A percentile compares a stretch with the other conserved stretches of the same genome.
Evolutionary conservation across 192 early-diverging fungal species (phyloP).

Genomic region (Coemansia sp.): DNA sequence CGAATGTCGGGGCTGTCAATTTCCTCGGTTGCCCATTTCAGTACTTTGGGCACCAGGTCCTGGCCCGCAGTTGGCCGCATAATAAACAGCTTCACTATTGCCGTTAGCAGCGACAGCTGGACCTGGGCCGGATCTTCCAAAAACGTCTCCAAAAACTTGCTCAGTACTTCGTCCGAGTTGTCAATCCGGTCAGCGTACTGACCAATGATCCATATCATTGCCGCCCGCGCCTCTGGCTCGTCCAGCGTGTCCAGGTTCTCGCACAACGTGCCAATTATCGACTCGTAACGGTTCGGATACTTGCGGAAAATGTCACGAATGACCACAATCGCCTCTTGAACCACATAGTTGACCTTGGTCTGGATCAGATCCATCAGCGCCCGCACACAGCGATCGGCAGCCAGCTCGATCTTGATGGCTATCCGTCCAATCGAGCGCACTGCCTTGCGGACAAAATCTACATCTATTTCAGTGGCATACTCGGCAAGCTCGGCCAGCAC

Average conservation of each 20-base stretch:
- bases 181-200: conserved; percentile 98
- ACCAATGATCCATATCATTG: conserved; percentile 99
- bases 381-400: conserved; percentile 84
- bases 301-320: conserved; percentile 98
- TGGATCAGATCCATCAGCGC: conserved; percentile 87
- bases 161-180: conserved; percentile 88
- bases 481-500: conserved; percentile 91
- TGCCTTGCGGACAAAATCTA: conserved; percentile 97
- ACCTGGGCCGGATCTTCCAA: conserved; percentile 88
- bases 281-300: conserved; percentile 96
- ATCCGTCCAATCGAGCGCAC: conserved; percentile 95
- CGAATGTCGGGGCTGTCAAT: conserved; percentile 96
- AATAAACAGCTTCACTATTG: conserved; percentile 94
- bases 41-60: conserved; percentile 87
- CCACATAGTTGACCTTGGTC: conserved; percentile 97
- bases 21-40: conserved; percentile 93
- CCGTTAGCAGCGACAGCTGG: conserved; percentile 89
- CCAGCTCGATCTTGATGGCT: conserved; percentile 90
- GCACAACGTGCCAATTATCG: conserved; percentile 87
- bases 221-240: conserved; percentile 95
- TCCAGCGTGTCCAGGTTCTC: conserved; percentile 95
- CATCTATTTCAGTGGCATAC: conserved; percentile 94
- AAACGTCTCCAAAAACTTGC: conserved; percentile 84
- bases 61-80: conserved; percentile 89
- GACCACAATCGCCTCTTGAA: conserved; percentile 97